A percentile compares a stretch with the other conserved stretches of the same genome.
Conservation (phyloP, 768 basidiomycete genomes). For the Dioszegia hungarica region DNA sequence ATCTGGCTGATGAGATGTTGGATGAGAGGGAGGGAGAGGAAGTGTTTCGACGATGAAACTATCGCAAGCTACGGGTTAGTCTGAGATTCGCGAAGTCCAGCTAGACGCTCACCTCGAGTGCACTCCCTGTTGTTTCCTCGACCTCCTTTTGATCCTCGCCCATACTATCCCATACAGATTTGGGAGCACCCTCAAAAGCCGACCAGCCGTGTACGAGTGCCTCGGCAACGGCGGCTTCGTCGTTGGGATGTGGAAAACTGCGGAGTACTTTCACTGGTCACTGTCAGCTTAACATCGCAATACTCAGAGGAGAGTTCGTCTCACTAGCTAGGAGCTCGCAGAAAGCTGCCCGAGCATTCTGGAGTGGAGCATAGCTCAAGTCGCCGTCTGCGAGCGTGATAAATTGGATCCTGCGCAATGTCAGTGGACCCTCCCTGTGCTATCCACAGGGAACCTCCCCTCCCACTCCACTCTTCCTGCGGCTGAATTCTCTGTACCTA, state of each 20-base stretch:
- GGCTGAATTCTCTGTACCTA: too few relatives aligned
- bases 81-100: not conserved
- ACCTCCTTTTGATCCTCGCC: conserved; percentile 59
- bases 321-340: conserved; percentile 75
- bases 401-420: conserved; percentile 56
- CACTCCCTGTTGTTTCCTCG: conserved; percentile 65
- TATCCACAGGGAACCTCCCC: too few relatives aligned
- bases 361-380: conserved; percentile 68
- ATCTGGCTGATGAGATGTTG: conserved; percentile 86
- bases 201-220: conserved; percentile 79
- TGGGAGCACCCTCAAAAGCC: conserved; percentile 68
- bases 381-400: conserved; percentile 63
- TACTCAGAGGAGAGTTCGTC: not conserved
- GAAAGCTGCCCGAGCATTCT: conserved; percentile 65
- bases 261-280: conserved; percentile 65
- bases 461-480: too few relatives aligned
- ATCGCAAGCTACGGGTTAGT: conserved; percentile 68
- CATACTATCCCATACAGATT: conserved; percentile 62
- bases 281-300: not conserved
- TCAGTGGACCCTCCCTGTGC: not conserved
- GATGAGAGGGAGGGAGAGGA: conserved; percentile 74
- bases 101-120: conserved; percentile 67
- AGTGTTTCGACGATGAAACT: conserved; percentile 73
- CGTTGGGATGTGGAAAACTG: conserved; percentile 61
- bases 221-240: conserved; percentile 68